These are phyloP conservation scores for Pinus tabuliformis DNA, from an alignment of 75 land plant genomes.

Conservation along the genomic window DNA sequence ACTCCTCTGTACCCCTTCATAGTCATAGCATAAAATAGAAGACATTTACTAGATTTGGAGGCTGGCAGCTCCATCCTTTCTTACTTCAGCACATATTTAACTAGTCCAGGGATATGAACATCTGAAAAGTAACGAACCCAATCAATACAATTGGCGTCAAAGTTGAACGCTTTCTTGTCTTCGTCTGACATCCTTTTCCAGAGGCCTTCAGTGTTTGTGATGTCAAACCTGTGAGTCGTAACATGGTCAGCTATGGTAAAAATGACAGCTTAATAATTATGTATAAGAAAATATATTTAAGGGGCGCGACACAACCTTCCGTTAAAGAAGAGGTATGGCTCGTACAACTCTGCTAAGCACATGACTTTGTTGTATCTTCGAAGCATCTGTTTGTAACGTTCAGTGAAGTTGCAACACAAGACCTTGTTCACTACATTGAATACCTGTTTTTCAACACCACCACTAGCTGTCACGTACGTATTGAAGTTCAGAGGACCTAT, in stretches of 20 bases:
- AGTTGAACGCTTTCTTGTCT: conserved; percentile 34
- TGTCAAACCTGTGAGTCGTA: not conserved
- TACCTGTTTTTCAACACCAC: not conserved
- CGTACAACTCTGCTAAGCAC: conserved; percentile 36
- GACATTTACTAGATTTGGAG: too few relatives aligned
- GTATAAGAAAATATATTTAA: too few relatives aligned
- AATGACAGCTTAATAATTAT: too few relatives aligned
- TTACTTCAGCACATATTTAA: conserved; percentile 29
- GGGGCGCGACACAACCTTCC: too few relatives aligned
- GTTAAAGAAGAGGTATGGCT: conserved; percentile 2
- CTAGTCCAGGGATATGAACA: conserved; percentile 66
- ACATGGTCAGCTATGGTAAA: not conserved
- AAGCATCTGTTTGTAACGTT: not conserved
- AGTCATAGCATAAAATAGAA: too few relatives aligned
- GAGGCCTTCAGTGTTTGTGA: not conserved
- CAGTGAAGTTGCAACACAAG: not conserved
- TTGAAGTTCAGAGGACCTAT: too few relatives aligned
- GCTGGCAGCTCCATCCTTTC: not conserved
- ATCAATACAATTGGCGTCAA: conserved; percentile 55
- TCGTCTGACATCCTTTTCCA: not conserved
- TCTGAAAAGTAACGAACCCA: conserved; percentile 70
- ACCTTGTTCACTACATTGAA: not conserved
- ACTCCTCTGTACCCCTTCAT: too few relatives aligned
- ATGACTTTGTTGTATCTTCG: conserved; percentile 11
- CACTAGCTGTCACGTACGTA: too few relatives aligned